Base-by-base conservation (phyloP, 305 asterid species). In the Rubia balearica region DNA sequence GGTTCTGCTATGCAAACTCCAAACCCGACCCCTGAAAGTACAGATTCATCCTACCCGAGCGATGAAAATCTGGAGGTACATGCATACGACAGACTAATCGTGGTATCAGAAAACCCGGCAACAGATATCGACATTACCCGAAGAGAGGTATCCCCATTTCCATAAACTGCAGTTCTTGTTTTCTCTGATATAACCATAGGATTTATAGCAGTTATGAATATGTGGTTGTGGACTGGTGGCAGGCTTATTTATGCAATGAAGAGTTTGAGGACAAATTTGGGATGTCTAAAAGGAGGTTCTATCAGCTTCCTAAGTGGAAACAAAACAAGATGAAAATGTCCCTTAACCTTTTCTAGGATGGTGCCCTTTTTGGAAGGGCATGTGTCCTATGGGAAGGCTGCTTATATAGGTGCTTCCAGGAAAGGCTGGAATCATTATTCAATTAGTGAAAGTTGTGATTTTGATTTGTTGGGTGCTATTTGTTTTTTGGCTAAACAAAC, bases 271-370 rank as follows among this genome's bases (percentile, higher is more conserved):
- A 83, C 83, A 87, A 82, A 73, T 89, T 90, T 33, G 87, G 88
- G 65, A 87, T 85, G 83, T 11, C 83, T 1, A 88, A 82, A 76
- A 81, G 67, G n/a, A 60, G 56, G 43, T 90, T 88, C 88, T 84
- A 84, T 76, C 81, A 82, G 82, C 77, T 90, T 81, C 97, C 97
- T 6, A 90, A 85, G 79, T 90, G 97, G 97, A 90, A 80, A 78
- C 96, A 81, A 83, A 84, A 87, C 64, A 90, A 88, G 87, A 83
- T 88, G 8, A 90, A 90, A 82, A 83, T 81, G 89, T 74, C 89
- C 27, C 93, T 88, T 65, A 82, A 88, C 3, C 79, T 90, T 66
- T 89, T 89, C 85, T 89, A 79, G 76, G 61, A 12, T 42, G 49
- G 14, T 38, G 17, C 14, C 51, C 16, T 67, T 11, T 8, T 22